Conservation (phyloP, 805 yeast genomes). For the Saccharomycodes ludwigii region DNA sequence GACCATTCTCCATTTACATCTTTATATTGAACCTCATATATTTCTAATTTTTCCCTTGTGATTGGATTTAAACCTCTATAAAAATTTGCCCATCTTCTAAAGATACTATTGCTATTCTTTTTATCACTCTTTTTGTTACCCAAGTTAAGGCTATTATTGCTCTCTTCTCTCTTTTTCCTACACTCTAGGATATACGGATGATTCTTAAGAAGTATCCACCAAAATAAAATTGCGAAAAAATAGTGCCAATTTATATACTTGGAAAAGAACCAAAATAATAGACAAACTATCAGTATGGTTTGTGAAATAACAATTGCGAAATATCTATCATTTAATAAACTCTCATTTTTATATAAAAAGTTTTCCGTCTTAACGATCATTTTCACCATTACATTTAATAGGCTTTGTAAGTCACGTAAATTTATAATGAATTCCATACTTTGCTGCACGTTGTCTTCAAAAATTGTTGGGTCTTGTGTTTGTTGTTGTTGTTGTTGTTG, state of each 20-base stretch:
- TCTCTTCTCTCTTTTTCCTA: neutral
- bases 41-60: neutral
- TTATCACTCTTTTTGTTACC: neutral
- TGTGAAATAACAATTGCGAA: constrained; percentile 45
- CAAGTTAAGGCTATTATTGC: neutral
- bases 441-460: constrained; percentile 20
- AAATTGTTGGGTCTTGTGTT: constrained; percentile 2
- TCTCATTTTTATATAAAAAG: constrained; percentile 49
- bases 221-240: constrained; percentile 1
- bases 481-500: constrained; percentile 1
- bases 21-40: neutral
- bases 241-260: neutral
- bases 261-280: neutral
- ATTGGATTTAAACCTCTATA: neutral
- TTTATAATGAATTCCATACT: constrained; percentile 38
- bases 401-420: constrained; percentile 62
- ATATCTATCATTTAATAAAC: constrained; percentile 55
- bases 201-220: neutral
- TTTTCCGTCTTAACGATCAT: constrained; percentile 39
- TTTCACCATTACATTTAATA: constrained; percentile 42
- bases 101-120: neutral
- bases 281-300: no score
- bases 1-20: no score
- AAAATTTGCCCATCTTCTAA: neutral
- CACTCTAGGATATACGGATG: neutral